Conservation (phyloP, 371 early-diverging fungal genomes). For the Circinella minor region DNA sequence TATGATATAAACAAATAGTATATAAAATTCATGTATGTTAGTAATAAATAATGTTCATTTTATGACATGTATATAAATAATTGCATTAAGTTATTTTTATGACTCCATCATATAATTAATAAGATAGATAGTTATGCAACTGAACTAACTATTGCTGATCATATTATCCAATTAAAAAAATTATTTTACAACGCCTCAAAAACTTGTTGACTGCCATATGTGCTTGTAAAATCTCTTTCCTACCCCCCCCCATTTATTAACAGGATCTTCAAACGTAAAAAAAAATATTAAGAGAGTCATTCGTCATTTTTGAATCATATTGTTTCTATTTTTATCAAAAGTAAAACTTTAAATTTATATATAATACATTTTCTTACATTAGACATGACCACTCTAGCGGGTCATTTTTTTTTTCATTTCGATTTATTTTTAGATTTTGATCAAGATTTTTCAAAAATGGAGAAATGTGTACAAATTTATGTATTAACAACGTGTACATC, state of each 20-base stretch:
- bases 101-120: too few relatives aligned
- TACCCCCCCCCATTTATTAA: too few relatives aligned
- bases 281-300: background rate
- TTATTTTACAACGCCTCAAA: too few relatives aligned
- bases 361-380: background rate
- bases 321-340: background rate
- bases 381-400: background rate
- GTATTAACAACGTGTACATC: background rate
- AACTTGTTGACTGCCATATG: too few relatives aligned
- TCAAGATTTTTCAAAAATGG: background rate
- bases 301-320: background rate
- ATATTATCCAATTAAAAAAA: too few relatives aligned
- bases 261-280: too few relatives aligned
- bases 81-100: too few relatives aligned
- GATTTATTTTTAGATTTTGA: background rate
- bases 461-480: background rate
- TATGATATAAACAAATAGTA: background rate
- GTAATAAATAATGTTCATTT: too few relatives aligned
- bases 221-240: too few relatives aligned
- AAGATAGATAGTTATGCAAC: too few relatives aligned
- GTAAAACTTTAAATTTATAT: constrained; percentile 2
- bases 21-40: background rate
- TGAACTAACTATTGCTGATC: too few relatives aligned
- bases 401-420: background rate
- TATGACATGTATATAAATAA: too few relatives aligned